These are phyloP conservation scores for Metschnikowia anglica DNA, from an alignment of 805 yeast genomes.

Conservation along the genomic window DNA sequence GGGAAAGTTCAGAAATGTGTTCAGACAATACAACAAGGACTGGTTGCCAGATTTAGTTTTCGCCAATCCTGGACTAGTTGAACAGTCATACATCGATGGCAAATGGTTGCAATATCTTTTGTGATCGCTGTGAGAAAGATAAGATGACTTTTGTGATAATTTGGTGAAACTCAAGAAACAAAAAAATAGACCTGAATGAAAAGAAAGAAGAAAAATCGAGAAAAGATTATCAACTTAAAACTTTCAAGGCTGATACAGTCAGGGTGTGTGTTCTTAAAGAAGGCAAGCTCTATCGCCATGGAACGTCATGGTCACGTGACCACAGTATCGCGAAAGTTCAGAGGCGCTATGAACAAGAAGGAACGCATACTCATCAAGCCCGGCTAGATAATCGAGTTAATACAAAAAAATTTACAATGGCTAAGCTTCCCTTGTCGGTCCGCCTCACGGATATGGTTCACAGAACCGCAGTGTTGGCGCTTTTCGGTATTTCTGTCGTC, in stretches of 20 bases:
- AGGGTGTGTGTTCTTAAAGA: no score
- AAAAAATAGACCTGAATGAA: background rate
- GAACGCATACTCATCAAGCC: no score
- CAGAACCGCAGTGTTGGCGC: conserved; percentile 40
- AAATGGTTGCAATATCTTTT: conserved; percentile 42
- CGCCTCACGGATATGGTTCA: conserved; percentile 46
- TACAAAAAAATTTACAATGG: conserved; percentile 9
- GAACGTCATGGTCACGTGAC: background rate
- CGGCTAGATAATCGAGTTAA: background rate
- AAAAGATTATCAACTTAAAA: background rate
- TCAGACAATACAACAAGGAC: conserved; percentile 37
- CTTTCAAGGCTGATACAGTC: no score
- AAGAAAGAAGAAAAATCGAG: background rate
- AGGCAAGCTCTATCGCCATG: no score
- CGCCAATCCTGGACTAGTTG: conserved; percentile 42
- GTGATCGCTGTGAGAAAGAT: conserved; percentile 15
- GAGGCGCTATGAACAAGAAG: no score
- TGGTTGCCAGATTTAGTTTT: conserved; percentile 44
- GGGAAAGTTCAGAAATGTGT: conserved; percentile 27
- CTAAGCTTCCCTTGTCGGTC: conserved; percentile 41
- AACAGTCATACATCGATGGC: conserved; percentile 31
- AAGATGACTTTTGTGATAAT: background rate
- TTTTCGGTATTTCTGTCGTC: conserved; percentile 38
- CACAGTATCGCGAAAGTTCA: no score
- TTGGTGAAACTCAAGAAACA: background rate